A percentile compares a stretch with the other conserved stretches of the same genome.
These are phyloP conservation scores for Dianthus caryophyllus DNA, from an alignment of 148 eudicot genomes.

Conservation along the genomic window DNA sequence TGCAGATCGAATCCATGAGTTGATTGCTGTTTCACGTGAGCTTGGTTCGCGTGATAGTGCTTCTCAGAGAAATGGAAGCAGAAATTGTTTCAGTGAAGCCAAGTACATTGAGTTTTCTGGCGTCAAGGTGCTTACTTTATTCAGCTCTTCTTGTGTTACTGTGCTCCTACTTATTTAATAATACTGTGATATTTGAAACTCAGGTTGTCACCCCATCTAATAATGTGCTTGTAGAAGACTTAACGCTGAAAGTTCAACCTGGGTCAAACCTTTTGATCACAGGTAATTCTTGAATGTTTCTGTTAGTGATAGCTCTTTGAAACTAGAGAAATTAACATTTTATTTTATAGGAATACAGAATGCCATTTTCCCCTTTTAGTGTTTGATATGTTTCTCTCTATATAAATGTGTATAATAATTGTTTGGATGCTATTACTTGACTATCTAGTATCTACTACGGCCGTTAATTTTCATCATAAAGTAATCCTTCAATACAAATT, in stretches of 20 bases:
- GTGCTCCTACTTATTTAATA: conserved; percentile 3
- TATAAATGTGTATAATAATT: neutral
- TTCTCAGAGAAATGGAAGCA: conserved; percentile 57
- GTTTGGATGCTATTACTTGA: neutral
- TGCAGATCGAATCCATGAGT: conserved; percentile 96
- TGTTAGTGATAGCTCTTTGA: conserved; percentile 7
- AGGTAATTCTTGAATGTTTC: conserved; percentile 35
- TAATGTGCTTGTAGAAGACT: conserved; percentile 87
- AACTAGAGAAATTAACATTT: neutral
- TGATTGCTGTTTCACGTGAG: conserved; percentile 76
- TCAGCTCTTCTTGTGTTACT: neutral
- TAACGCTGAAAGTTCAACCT: conserved; percentile 72
- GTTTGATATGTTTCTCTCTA: neutral
- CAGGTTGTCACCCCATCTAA: conserved; percentile 98
- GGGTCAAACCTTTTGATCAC: conserved; percentile 98
- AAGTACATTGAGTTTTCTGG: conserved; percentile 80
- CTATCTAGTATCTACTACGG: no score
- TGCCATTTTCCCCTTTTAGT: neutral
- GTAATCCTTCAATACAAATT: no score
- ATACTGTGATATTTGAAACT: neutral
- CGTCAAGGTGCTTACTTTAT: conserved; percentile 59
- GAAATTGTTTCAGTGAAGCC: conserved; percentile 85
- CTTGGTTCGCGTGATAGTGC: conserved; percentile 53
- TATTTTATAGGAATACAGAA: neutral
- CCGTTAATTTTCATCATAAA: no score